Evolutionary conservation across 306 rosid species (phyloP).

Genomic region (Bauhinia variegata): DNA sequence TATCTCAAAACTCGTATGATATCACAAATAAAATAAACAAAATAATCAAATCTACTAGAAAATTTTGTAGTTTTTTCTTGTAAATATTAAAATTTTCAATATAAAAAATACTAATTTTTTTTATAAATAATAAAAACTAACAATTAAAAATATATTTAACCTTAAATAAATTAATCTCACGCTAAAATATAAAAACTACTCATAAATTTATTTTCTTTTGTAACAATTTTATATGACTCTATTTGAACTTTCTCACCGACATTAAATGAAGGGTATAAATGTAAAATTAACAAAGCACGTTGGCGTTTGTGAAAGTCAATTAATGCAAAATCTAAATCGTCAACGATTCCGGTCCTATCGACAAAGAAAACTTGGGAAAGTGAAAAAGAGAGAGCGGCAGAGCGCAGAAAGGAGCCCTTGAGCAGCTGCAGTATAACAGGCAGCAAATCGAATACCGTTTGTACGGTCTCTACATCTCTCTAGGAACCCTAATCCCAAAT

Average conservation of each 20-base stretch:
- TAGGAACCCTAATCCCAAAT: slow-evolving; percentile 39
- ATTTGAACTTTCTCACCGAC: slow-evolving; percentile 12
- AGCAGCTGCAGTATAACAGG: background rate
- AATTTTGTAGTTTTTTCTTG: no score
- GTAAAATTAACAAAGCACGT: background rate
- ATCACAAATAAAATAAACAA: no score
- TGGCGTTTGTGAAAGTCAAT: slow-evolving; percentile 4
- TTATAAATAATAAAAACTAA: no score
- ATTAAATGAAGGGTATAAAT: slow-evolving; percentile 2
- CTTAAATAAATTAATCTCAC: no score
- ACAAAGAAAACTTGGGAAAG: slow-evolving; percentile 44
- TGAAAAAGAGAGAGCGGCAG: background rate
- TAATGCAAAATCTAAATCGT: slow-evolving; percentile 1
- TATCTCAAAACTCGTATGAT: no score
- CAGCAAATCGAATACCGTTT: background rate
- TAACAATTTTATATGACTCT: no score
- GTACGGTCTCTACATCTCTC: background rate
- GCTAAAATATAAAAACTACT: no score
- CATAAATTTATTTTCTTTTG: no score
- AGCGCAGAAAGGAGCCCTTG: background rate
- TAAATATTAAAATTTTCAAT: no score
- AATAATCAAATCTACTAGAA: no score
- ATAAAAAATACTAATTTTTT: no score
- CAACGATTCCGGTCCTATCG: slow-evolving; percentile 51
- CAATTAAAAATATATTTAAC: no score